Base-by-base conservation (phyloP, 2,329 filamentous ascomycete species). In the Cladosporium sp. region DNA sequence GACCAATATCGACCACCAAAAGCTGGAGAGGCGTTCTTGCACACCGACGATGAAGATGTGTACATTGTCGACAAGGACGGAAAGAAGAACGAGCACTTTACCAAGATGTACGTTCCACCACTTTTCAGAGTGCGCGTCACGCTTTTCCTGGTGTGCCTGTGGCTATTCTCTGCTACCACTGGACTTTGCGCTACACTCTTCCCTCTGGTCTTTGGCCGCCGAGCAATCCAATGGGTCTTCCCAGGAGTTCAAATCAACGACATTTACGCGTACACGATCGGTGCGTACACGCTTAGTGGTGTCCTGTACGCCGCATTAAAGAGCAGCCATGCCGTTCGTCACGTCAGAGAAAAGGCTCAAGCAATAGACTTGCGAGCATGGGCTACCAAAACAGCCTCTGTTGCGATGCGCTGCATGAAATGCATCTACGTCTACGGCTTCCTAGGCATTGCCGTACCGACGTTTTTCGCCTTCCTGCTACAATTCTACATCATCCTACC, bases 1-100 rank as follows among this genome's bases (percentile, higher is more conserved):
- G 94, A 99, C 71, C 91, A 96, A 70, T 90, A 97, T 63, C 91
- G 95, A 68, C 92, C 97, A 35, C 90, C 91, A 3, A 96, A 95
- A 73, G 89, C 90, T 37, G 82, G 81, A 47, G 77, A 80, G 15
- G 92, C 96, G 3, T 97, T 99, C 68, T 76, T 96, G 17, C 83
- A 89, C 51, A 88, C 93, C 8, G 83, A 89, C 54, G 88, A 91
- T 60, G 77, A 84, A 42, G 74, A 78, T 24, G 68, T 73, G 5
- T 66, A 66, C 48, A 68, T 66, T 60, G 67, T 61, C 3, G 69
- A 65, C 65, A 71, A 62, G 55, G 64, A 64, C 17, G 70, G 63
- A 63, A 63, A 71, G 53, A 66, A 65, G 49, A 77, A 70, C 66
- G 76, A 66, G 74, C 83, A 75, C 66, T 74, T 69, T 67, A 78